Conservation (phyloP, 768 basidiomycete genomes). For the Pleurotus giganteus region DNA sequence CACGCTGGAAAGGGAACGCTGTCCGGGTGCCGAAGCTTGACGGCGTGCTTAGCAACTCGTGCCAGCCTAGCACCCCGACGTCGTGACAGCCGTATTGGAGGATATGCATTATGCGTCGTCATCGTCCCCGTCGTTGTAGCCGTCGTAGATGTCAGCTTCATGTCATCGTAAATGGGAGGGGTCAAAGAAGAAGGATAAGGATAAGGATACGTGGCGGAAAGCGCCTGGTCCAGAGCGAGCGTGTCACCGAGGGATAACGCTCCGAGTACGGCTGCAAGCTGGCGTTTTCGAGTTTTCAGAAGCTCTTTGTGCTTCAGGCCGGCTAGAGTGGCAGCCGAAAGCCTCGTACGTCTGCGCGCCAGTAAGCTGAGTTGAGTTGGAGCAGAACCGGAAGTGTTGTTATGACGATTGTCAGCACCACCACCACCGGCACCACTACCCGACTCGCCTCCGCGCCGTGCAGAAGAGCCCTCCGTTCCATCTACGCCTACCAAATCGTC, state of each 20-base stretch:
- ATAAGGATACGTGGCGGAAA: slow-evolving; percentile 50
- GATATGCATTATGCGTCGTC: slow-evolving; percentile 16
- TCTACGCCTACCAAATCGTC: slow-evolving; percentile 16
- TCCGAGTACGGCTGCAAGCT: slow-evolving; percentile 68
- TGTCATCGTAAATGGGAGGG: slow-evolving; percentile 19
- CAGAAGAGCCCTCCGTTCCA: slow-evolving; percentile 22
- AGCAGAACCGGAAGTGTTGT: slow-evolving; percentile 8
- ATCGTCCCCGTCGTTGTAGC: no score
- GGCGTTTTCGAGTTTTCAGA: slow-evolving; percentile 64
- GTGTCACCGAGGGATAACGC: slow-evolving; percentile 66
- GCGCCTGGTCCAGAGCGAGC: slow-evolving; percentile 74
- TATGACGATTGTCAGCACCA: slow-evolving; percentile 17
- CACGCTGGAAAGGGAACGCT: slow-evolving; percentile 45
- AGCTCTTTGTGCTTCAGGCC: slow-evolving; percentile 76
- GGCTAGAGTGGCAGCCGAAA: slow-evolving; percentile 60
- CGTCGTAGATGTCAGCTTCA: no score
- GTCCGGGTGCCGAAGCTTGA: slow-evolving; percentile 38
- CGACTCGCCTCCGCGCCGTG: slow-evolving; percentile 17
- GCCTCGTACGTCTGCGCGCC: slow-evolving; percentile 29
- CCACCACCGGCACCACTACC: no score
- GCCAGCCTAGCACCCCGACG: slow-evolving; percentile 49
- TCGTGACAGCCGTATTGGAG: slow-evolving; percentile 52
- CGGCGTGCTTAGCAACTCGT: slow-evolving; percentile 38
- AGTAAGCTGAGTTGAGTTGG: slow-evolving; percentile 3
- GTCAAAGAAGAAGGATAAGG: no score